A percentile compares a stretch with the other conserved stretches of the same genome.
Conservation (phyloP, 169 alveolate genomes). For the Eimeria sp. region DNA sequence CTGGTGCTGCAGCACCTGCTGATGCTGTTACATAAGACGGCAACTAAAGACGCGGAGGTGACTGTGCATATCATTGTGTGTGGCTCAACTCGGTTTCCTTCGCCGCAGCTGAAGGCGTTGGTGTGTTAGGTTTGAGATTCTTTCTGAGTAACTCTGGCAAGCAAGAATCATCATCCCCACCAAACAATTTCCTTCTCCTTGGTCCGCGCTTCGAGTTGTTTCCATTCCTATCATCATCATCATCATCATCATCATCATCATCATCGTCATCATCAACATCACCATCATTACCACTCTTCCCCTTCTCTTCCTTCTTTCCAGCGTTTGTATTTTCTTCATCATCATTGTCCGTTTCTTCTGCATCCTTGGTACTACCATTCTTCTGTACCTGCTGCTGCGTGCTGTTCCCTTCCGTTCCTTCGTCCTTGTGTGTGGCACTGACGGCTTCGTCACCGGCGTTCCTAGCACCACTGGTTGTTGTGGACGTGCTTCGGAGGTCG, state of each 20-base stretch:
- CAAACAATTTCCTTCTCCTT: slow-evolving; percentile 56
- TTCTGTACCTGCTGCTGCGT: slow-evolving; percentile 2
- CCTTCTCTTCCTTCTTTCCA: not conserved
- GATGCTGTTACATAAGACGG: not conserved
- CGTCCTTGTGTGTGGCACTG: not conserved
- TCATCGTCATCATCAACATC: not conserved
- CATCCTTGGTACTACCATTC: not conserved
- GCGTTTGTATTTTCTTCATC: not conserved
- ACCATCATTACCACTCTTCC: not conserved
- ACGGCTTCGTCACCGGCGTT: not conserved
- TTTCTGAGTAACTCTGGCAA: slow-evolving; percentile 64
- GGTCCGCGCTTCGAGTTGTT: slow-evolving; percentile 37
- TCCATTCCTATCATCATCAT: slow-evolving; percentile 19
- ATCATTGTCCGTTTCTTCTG: not conserved
- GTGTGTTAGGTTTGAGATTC: slow-evolving; percentile 47
- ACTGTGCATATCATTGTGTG: slow-evolving; percentile 6
- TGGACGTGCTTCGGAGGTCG: not conserved
- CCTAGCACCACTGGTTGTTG: not conserved
- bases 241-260: slow-evolving; percentile 40
- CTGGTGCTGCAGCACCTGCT: slow-evolving; percentile 33
- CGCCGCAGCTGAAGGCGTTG: slow-evolving; percentile 71
- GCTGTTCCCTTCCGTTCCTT: not conserved
- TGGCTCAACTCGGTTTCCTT: slow-evolving; percentile 16
- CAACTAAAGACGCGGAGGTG: too few relatives aligned
- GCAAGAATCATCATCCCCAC: slow-evolving; percentile 72